Percentiles rank a stretch among this genome's conserved stretches.
Conservation (phyloP, 2,329 filamentous ascomycete genomes). For the Arthrobotrys sinensis region DNA sequence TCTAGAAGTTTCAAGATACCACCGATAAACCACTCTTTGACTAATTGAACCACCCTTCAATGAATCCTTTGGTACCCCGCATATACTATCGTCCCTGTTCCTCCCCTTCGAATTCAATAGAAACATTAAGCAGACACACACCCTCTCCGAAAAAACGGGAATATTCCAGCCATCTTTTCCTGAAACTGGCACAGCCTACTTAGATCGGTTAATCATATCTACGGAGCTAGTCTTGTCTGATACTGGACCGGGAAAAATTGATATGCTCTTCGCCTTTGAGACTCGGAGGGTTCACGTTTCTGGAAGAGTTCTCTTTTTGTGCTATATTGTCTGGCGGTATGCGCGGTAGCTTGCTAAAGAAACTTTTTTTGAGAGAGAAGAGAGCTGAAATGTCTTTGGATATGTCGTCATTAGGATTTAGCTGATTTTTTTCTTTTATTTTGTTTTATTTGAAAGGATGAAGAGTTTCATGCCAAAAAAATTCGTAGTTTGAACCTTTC, state of each 20-base stretch:
- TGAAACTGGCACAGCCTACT: slow-evolving; percentile 7
- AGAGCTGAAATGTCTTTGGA: not conserved
- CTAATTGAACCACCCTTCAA: not conserved
- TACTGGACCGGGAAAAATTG: not conserved
- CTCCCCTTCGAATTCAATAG: not conserved
- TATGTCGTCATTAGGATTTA: not conserved
- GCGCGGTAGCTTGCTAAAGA: not conserved
- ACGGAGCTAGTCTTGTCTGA: slow-evolving; percentile 11
- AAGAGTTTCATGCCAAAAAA: not conserved
- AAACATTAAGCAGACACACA: not conserved
- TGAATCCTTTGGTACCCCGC: slow-evolving; percentile 14
- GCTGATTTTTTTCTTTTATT: too few relatives aligned
- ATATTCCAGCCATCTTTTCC: slow-evolving; percentile 3
- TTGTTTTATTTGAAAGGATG: not conserved
- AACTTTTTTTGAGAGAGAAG: not conserved
- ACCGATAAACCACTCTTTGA: slow-evolving; percentile 1
- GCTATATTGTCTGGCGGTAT: not conserved
- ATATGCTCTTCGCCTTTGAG: slow-evolving; percentile 5
- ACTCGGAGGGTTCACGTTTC: slow-evolving; percentile 12
- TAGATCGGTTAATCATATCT: not conserved
- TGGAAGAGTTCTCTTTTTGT: slow-evolving; percentile 6
- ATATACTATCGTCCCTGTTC: not conserved
- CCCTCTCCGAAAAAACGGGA: not conserved
- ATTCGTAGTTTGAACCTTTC: not conserved
- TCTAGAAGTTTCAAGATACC: not conserved